Evolutionary conservation across 2,329 filamentous ascomycete genomes (phyloP).

Genomic region (Cordyceps fumosorosea): DNA sequence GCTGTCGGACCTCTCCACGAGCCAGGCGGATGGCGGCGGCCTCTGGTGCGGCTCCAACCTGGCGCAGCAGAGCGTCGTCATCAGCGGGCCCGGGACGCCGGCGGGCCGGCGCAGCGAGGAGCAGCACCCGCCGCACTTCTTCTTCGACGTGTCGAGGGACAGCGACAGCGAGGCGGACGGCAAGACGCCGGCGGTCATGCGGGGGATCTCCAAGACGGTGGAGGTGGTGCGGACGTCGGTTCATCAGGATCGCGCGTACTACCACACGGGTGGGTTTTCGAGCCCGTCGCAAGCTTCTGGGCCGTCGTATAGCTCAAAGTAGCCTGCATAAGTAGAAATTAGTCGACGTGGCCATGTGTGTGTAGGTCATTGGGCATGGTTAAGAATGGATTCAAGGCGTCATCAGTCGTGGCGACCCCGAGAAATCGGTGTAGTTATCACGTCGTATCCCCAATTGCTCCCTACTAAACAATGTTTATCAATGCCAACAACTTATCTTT

Average conservation of each 20-base stretch:
- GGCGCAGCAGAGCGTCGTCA: slow-evolving; percentile 9
- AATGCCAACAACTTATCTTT: too few relatives aligned
- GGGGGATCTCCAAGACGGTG: slow-evolving; percentile 7
- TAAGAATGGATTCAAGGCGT: neutral
- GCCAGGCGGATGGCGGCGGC: neutral
- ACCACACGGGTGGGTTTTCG: neutral
- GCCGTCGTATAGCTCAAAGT: neutral
- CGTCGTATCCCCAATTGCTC: too few relatives aligned
- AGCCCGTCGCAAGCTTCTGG: neutral
- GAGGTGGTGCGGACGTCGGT: slow-evolving; percentile 9
- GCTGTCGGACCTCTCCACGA: neutral
- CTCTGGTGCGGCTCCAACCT: slow-evolving; percentile 7
- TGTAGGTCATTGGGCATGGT: too few relatives aligned
- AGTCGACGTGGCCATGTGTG: neutral
- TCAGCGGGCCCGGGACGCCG: slow-evolving; percentile 3
- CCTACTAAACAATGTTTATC: too few relatives aligned
- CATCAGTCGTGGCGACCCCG: neutral
- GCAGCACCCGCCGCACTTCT: neutral
- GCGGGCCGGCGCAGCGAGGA: slow-evolving; percentile 1
- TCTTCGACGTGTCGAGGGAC: neutral
- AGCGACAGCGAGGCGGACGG: slow-evolving; percentile 1
- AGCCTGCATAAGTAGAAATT: neutral
- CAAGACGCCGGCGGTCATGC: neutral
- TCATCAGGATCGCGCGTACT: neutral
- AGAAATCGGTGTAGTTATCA: too few relatives aligned